These are phyloP conservation scores for Teunomyces panamensis DNA, from an alignment of 805 yeast genomes.

Conservation along the genomic window DNA sequence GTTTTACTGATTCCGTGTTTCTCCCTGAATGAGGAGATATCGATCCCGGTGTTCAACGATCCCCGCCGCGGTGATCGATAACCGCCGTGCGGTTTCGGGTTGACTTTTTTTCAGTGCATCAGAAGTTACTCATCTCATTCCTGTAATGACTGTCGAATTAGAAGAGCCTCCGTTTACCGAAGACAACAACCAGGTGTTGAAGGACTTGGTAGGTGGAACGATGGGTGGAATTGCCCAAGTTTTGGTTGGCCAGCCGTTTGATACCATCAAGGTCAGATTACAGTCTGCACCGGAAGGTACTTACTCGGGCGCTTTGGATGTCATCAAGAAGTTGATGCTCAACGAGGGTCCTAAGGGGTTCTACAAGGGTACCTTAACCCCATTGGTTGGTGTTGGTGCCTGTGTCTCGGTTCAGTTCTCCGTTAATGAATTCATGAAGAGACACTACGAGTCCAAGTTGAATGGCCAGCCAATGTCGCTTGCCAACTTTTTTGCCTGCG, in stretches of 20 bases:
- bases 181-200: slow-evolving; percentile 48
- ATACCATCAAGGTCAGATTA: slow-evolving; percentile 87
- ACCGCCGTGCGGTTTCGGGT: slow-evolving; percentile 1
- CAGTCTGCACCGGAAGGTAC: slow-evolving; percentile 83
- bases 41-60: background rate
- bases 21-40: background rate
- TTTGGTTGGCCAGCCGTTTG: slow-evolving; percentile 93
- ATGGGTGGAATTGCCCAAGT: slow-evolving; percentile 96
- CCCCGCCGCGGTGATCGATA: background rate
- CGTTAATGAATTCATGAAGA: slow-evolving; percentile 90
- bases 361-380: slow-evolving; percentile 46
- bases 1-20: background rate
- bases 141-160: slow-evolving; percentile 38
- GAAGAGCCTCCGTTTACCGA: slow-evolving; percentile 38
- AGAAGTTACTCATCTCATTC: background rate
- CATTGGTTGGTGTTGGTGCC: slow-evolving; percentile 71
- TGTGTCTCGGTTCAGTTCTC: slow-evolving; percentile 97
- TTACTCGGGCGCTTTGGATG: slow-evolving; percentile 73
- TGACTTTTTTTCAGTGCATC: background rate
- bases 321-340: slow-evolving; percentile 62
- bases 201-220: slow-evolving; percentile 88
- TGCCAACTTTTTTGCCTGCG: slow-evolving; percentile 74
- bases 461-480: slow-evolving; percentile 47
- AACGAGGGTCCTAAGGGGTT: slow-evolving; percentile 41
- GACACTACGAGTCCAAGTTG: slow-evolving; percentile 55